phyloP scores from a whole-genome alignment of 257 asterid genomes.

The Cinchona pubescens region DNA sequence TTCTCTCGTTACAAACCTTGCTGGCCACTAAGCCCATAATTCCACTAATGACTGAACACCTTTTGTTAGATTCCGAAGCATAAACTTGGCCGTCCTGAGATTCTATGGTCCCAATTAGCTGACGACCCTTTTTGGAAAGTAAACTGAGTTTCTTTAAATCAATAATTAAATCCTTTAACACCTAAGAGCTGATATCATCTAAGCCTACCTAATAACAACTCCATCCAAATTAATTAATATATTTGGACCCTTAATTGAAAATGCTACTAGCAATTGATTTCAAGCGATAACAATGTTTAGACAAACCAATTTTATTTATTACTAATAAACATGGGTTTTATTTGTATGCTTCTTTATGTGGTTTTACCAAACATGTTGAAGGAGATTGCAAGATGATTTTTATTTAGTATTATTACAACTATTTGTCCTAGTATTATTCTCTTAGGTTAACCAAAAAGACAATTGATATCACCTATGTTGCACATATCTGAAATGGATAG shows the following conservation, averaged over 20 bases:
- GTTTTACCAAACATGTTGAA: background rate
- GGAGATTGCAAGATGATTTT: constrained; percentile 6
- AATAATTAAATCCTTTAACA: background rate
- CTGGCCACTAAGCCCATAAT: constrained; percentile 39
- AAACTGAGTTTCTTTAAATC: background rate
- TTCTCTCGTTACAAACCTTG: constrained; percentile 36
- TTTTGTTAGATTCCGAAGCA: constrained; percentile 51
- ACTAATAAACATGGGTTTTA: background rate
- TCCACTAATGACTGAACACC: constrained; percentile 46
- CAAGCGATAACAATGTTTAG: constrained; percentile 2
- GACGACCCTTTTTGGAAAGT: constrained; percentile 27
- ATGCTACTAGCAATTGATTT: background rate
- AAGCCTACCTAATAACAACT: constrained; percentile 54
- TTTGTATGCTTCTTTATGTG: background rate
- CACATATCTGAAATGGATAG: background rate
- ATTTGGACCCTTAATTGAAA: background rate
- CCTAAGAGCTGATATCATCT: constrained; percentile 34
- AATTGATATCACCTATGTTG: background rate
- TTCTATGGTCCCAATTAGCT: constrained; percentile 64
- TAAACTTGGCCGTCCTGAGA: constrained; percentile 69
- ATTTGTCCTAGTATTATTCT: constrained; percentile 21
- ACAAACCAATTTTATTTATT: constrained; percentile 9
- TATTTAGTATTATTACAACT: background rate
- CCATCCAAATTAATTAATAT: constrained; percentile 24
- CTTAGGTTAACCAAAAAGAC: constrained; percentile 20